Percentiles rank a stretch among this genome's conserved stretches.
These are phyloP conservation scores for Volvariella volvacea DNA, from an alignment of 1,284 basidiomycete species.

Conservation along the genomic window DNA sequence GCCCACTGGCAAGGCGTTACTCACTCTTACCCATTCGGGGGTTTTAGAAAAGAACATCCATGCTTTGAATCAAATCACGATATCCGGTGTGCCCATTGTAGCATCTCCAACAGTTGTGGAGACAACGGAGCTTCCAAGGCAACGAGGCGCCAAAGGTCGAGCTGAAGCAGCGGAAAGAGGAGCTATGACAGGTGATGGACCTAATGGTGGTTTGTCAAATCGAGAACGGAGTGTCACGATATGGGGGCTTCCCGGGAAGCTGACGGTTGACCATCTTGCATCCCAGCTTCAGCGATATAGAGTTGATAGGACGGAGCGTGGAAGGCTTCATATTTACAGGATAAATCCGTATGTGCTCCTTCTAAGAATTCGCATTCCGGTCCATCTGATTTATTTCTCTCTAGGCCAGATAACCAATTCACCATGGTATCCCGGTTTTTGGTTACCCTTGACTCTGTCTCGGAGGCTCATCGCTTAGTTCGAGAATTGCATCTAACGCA, in stretches of 20 bases:
- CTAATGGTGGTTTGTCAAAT: constrained; percentile 40
- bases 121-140: constrained; percentile 10
- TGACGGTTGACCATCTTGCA: constrained; percentile 28
- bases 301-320: constrained; percentile 29
- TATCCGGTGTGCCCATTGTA: constrained; percentile 37
- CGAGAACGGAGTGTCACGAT: constrained; percentile 49
- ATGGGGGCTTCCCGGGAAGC: constrained; percentile 52
- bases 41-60: constrained; percentile 35
- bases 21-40: constrained; percentile 43
- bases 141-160: constrained; percentile 23
- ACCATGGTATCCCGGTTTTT: constrained; percentile 43
- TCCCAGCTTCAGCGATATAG: constrained; percentile 37
- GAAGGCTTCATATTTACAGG: constrained; percentile 33
- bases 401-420: constrained; percentile 32
- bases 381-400: constrained; percentile 1
- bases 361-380: constrained; percentile 1
- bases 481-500: constrained; percentile 55
- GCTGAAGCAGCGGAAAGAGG: constrained; percentile 17
- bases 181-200: constrained; percentile 41
- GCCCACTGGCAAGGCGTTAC: constrained; percentile 48
- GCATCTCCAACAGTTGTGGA: constrained; percentile 14
- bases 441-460: constrained; percentile 44
- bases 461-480: constrained; percentile 64
- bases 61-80: constrained; percentile 30
- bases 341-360: constrained; percentile 39